Conservation (phyloP, 163 green algal genomes). For the Botryococcus braunii region DNA sequence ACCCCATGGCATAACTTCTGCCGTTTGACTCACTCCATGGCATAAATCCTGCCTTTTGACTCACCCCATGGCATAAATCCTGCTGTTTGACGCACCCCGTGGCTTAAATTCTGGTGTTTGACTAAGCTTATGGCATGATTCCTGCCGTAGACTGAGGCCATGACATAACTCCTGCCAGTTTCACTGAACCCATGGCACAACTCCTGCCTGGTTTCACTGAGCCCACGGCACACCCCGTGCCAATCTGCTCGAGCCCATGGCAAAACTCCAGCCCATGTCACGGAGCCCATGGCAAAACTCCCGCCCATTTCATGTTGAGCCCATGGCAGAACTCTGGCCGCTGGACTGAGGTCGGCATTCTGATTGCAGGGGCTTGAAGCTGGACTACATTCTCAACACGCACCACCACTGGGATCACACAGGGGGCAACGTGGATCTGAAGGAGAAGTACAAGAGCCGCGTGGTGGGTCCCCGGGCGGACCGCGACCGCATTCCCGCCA, state of each 20-base stretch:
- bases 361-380: conserved; percentile 36
- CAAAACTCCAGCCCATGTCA: neutral
- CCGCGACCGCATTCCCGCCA: conserved; percentile 76
- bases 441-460: conserved; percentile 41
- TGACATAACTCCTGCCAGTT: too few relatives aligned
- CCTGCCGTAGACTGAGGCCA: too few relatives aligned
- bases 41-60: too few relatives aligned
- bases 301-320: neutral
- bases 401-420: conserved; percentile 67
- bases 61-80: too few relatives aligned
- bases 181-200: neutral
- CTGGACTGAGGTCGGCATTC: conserved; percentile 1
- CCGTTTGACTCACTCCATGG: too few relatives aligned
- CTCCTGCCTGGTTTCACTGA: neutral
- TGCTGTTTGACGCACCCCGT: too few relatives aligned
- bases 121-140: too few relatives aligned
- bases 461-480: conserved; percentile 62
- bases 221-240: neutral
- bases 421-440: conserved; percentile 81
- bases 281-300: neutral
- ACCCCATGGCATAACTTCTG: too few relatives aligned
- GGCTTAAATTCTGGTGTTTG: too few relatives aligned
- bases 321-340: neutral
- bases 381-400: conserved; percentile 90
- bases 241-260: neutral